Evolutionary conservation across 257 asterid species (phyloP).

Genomic region (Salvia hispanica): DNA sequence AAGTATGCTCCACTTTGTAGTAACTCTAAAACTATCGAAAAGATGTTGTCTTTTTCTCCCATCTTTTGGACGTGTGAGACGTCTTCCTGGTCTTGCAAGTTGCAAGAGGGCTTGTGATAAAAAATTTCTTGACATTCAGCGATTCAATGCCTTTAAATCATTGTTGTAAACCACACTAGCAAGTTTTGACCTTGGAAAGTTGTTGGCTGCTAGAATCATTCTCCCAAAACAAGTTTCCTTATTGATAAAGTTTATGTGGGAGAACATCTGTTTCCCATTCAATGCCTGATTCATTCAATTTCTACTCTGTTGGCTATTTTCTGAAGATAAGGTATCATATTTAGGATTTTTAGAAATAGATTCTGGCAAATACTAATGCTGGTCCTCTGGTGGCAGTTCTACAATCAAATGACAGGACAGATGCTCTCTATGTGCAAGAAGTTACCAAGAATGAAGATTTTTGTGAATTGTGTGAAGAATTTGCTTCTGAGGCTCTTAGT

Average conservation of each 20-base stretch:
- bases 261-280: neutral
- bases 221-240: neutral
- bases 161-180: conserved; percentile 5
- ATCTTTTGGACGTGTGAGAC: neutral
- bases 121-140: neutral
- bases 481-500: conserved; percentile 60
- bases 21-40: neutral
- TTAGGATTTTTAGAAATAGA: conserved; percentile 1
- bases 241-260: neutral
- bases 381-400: conserved; percentile 43
- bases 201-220: conserved; percentile 25
- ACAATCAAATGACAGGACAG: conserved; percentile 44
- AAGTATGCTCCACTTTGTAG: conserved; percentile 3
- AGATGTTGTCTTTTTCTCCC: conserved; percentile 10
- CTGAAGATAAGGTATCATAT: neutral
- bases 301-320: conserved; percentile 16
- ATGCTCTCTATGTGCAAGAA: conserved; percentile 42
- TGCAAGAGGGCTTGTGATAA: neutral
- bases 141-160: conserved; percentile 11
- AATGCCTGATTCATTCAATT: conserved; percentile 1
- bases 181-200: neutral
- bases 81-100: neutral
- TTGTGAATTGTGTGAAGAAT: conserved; percentile 73
- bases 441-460: conserved; percentile 45
- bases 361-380: conserved; percentile 20